Percentiles rank a stretch among this genome's conserved stretches.
Conservation (phyloP, 106 monocot species). For the Posidonia australis region DNA sequence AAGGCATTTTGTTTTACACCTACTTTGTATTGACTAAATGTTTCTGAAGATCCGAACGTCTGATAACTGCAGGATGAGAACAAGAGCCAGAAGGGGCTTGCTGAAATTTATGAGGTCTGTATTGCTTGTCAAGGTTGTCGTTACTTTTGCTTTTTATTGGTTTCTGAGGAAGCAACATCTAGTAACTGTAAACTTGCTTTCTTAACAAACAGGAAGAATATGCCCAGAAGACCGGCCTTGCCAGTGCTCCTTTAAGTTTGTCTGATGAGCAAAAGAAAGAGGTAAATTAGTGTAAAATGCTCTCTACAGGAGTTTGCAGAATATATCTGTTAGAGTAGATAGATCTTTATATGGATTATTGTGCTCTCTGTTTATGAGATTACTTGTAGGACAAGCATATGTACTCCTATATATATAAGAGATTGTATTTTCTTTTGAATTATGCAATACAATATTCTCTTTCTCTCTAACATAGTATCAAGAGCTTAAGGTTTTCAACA, state of each 20-base stretch:
- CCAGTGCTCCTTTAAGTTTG: slow-evolving; percentile 45
- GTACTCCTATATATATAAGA: too few species aligned
- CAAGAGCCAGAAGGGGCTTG: slow-evolving; percentile 90
- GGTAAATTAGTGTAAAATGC: slow-evolving; percentile 19
- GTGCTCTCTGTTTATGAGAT: too few species aligned
- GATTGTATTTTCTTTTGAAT: too few species aligned
- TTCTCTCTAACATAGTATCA: too few species aligned
- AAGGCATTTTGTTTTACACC: neutral
- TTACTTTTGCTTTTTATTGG: neutral
- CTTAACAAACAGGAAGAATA: slow-evolving; percentile 66
- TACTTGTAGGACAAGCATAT: too few species aligned
- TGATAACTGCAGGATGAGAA: slow-evolving; percentile 62
- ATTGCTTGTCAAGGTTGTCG: neutral
- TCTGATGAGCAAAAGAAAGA: slow-evolving; percentile 77
- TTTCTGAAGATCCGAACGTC: neutral
- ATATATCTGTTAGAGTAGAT: too few species aligned
- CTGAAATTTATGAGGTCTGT: slow-evolving; percentile 90
- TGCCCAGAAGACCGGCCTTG: slow-evolving; percentile 64
- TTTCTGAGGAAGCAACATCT: neutral
- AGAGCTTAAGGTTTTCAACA: too few species aligned
- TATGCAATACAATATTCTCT: too few species aligned
- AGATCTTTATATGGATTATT: too few species aligned
- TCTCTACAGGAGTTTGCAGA: neutral
- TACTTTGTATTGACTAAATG: neutral
- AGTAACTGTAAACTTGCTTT: neutral